Evolutionary conservation across 1,284 basidiomycete genomes (phyloP).

Genomic region (Takashimella koratensis): DNA sequence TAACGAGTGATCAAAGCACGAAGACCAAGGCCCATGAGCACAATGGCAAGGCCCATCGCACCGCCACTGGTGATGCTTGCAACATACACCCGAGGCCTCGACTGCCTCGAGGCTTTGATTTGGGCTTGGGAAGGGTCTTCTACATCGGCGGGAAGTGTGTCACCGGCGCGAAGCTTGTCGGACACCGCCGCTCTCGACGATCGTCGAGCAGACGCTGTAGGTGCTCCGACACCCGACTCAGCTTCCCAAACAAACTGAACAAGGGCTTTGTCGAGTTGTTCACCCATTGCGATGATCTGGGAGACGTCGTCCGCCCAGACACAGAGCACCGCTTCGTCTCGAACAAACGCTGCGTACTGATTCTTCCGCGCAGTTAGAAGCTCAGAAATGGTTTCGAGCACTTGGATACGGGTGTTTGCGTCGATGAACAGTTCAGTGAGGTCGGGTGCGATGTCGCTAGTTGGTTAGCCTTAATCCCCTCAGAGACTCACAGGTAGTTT

Average conservation of each 20-base stretch:
- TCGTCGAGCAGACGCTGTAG: too few species aligned
- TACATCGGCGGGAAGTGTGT: neutral
- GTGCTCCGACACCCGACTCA: neutral
- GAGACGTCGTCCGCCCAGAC: slow-evolving; percentile 66
- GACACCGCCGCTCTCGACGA: too few species aligned
- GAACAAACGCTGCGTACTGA: slow-evolving; percentile 73
- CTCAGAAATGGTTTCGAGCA: slow-evolving; percentile 54
- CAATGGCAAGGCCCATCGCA: neutral
- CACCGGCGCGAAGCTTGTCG: too few species aligned
- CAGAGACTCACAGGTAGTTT: neutral
- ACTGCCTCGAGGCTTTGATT: neutral
- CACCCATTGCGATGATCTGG: neutral
- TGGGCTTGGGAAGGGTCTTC: neutral
- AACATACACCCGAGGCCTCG: neutral
- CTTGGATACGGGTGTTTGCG: slow-evolving; percentile 10
- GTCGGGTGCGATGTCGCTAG: neutral
- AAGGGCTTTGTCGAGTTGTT: neutral
- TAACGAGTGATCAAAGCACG: neutral
- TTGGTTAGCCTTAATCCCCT: neutral
- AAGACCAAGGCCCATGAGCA: neutral
- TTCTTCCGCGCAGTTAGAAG: slow-evolving; percentile 67
- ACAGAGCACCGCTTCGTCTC: slow-evolving; percentile 65
- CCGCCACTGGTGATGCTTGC: neutral
- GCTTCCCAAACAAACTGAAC: neutral
- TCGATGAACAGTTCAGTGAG: slow-evolving; percentile 8